These are phyloP conservation scores for Solanum appendiculatum DNA, from an alignment of 257 asterid genomes.

Conservation along the genomic window DNA sequence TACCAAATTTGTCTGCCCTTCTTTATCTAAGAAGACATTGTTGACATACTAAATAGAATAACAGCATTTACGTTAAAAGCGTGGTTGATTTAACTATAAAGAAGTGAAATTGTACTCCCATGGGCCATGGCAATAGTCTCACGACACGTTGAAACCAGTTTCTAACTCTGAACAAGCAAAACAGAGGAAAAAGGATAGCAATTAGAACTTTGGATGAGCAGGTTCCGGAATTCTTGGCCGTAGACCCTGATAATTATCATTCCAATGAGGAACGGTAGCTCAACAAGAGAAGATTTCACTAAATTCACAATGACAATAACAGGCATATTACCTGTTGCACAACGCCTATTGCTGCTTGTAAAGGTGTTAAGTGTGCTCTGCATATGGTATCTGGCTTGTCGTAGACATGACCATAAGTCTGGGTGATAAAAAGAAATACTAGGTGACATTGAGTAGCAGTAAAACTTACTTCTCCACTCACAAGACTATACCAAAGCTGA, in stretches of 20 bases:
- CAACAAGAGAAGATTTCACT: neutral
- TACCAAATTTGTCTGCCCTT: neutral
- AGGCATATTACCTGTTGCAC: constrained; percentile 25
- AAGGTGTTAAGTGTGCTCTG: constrained; percentile 32
- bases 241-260: constrained; percentile 19
- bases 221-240: constrained; percentile 33
- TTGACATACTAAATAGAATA: neutral
- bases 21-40: neutral
- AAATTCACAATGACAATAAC: neutral
- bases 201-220: constrained; percentile 25
- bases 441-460: neutral
- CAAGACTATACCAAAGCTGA: constrained; percentile 30
- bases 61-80: neutral
- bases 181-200: neutral
- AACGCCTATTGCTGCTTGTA: constrained; percentile 40
- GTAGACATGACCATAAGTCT: neutral
- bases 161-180: neutral
- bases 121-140: neutral
- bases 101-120: neutral
- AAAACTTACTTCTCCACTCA: constrained; percentile 29
- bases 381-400: constrained; percentile 27
- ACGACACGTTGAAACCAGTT: neutral
- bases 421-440: neutral
- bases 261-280: neutral
- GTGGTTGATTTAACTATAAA: neutral